phyloP scores from a whole-genome alignment of 257 asterid genomes.

The Cynanchum wilfordii region DNA sequence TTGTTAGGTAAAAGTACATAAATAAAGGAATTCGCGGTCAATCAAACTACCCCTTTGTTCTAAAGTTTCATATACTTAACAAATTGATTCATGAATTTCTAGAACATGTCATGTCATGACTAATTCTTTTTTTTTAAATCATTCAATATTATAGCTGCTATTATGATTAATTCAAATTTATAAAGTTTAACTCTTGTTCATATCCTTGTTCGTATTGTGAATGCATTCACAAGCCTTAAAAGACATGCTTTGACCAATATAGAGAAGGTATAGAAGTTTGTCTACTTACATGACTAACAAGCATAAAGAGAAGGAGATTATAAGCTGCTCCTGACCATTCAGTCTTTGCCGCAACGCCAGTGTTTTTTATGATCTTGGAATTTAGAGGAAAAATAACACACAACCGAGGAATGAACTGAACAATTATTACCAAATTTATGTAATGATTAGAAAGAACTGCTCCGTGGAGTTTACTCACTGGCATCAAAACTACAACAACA shows the following conservation, averaged over 20 bases:
- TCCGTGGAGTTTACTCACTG: slow-evolving; percentile 29
- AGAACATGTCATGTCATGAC: no score
- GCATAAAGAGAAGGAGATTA: slow-evolving; percentile 68
- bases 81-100: no score
- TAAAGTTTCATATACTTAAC: no score
- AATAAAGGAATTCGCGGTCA: no score
- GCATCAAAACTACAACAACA: slow-evolving; percentile 69
- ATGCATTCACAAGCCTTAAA: no score
- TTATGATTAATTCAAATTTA: no score
- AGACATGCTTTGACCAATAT: not conserved
- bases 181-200: no score
- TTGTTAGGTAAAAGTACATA: no score
- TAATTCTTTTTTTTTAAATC: no score
- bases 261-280: not conserved
- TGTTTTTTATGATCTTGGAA: slow-evolving; percentile 55
- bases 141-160: no score
- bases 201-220: no score
- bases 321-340: slow-evolving; percentile 95
- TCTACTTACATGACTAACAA: slow-evolving; percentile 77
- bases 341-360: slow-evolving; percentile 78
- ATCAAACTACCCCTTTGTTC: no score
- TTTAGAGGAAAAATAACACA: slow-evolving; percentile 70
- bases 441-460: slow-evolving; percentile 62
- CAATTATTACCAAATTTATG: slow-evolving; percentile 60
- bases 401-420: slow-evolving; percentile 76